Evolutionary conservation across 2,329 filamentous ascomycete genomes (phyloP).

Genomic region (Aspergillus oerlinghausenensis): DNA sequence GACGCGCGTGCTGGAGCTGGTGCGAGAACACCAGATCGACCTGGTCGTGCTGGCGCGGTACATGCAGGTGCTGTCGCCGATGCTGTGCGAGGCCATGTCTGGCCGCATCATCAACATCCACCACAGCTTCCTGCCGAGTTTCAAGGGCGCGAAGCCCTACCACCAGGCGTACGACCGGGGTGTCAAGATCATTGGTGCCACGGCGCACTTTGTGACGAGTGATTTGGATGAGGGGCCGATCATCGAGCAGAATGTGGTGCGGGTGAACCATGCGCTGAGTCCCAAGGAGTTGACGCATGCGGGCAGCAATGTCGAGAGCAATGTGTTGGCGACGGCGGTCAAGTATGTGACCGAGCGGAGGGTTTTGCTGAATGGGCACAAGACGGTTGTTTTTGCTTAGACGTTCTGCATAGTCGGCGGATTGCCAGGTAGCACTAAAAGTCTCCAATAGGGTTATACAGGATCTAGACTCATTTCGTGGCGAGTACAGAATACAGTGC

Average conservation of each 20-base stretch:
- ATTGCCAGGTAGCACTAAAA: not conserved
- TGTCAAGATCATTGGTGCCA: conserved; percentile 84
- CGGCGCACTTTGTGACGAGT: conserved; percentile 79
- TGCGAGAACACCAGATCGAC: conserved; percentile 65
- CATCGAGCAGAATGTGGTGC: conserved; percentile 75
- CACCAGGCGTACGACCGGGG: conserved; percentile 82
- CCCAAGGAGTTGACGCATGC: conserved; percentile 73
- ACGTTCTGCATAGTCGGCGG: not conserved
- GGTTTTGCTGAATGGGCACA: conserved; percentile 72
- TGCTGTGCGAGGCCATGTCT: conserved; percentile 71
- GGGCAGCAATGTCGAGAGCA: conserved; percentile 78
- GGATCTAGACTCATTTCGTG: too few species aligned
- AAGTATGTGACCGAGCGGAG: conserved; percentile 78
- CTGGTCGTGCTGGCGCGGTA: conserved; percentile 78
- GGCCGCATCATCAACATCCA: conserved; percentile 91
- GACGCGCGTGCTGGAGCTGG: conserved; percentile 63
- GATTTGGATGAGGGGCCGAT: conserved; percentile 84
- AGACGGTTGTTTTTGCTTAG: conserved; percentile 71
- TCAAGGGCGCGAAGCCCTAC: conserved; percentile 86
- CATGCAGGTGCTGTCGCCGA: conserved; percentile 79
- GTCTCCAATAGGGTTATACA: not conserved
- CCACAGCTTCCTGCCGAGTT: conserved; percentile 78
- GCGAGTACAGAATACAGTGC: too few species aligned
- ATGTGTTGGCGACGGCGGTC: conserved; percentile 74
- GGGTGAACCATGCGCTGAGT: conserved; percentile 72